Conservation (phyloP, 768 basidiomycete genomes). For the Podaxis carcinomalis region DNA sequence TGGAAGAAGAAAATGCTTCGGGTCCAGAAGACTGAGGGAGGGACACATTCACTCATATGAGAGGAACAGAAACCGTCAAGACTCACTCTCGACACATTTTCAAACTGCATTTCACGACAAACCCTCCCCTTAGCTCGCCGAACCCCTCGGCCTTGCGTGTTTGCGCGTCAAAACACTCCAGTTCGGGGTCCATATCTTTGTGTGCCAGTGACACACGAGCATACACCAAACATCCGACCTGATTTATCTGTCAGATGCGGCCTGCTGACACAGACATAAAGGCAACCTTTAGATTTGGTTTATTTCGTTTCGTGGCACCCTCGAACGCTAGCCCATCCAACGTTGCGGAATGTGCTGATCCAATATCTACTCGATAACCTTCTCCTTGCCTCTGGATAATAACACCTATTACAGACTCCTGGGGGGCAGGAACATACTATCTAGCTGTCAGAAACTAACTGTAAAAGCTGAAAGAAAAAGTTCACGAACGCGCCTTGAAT, state of each 20-base stretch:
- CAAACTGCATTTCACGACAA: slow-evolving; percentile 76
- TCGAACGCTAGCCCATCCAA: slow-evolving; percentile 94
- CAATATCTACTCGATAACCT: slow-evolving; percentile 92
- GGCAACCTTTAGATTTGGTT: slow-evolving; percentile 85
- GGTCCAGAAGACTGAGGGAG: slow-evolving; percentile 63
- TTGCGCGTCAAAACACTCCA: slow-evolving; percentile 94
- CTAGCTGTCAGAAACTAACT: slow-evolving; percentile 7
- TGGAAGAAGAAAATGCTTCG: slow-evolving; percentile 78
- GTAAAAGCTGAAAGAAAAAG: background rate
- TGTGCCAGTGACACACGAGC: slow-evolving; percentile 91
- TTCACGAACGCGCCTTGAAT: slow-evolving; percentile 73
- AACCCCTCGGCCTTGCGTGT: slow-evolving; percentile 90
- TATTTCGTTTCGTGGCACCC: slow-evolving; percentile 91
- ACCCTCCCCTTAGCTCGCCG: slow-evolving; percentile 89
- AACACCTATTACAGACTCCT: slow-evolving; percentile 86
- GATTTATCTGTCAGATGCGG: background rate
- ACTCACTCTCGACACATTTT: slow-evolving; percentile 83
- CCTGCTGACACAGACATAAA: background rate
- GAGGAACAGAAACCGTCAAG: background rate
- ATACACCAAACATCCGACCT: slow-evolving; percentile 91
- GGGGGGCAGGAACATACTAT: slow-evolving; percentile 87
- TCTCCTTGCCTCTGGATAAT: slow-evolving; percentile 81
- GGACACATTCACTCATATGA: background rate
- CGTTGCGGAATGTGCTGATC: slow-evolving; percentile 78
- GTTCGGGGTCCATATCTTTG: slow-evolving; percentile 97